phyloP scores from a whole-genome alignment of 495 filamentous ascomycete species.

The Chaetomium fimeti region DNA sequence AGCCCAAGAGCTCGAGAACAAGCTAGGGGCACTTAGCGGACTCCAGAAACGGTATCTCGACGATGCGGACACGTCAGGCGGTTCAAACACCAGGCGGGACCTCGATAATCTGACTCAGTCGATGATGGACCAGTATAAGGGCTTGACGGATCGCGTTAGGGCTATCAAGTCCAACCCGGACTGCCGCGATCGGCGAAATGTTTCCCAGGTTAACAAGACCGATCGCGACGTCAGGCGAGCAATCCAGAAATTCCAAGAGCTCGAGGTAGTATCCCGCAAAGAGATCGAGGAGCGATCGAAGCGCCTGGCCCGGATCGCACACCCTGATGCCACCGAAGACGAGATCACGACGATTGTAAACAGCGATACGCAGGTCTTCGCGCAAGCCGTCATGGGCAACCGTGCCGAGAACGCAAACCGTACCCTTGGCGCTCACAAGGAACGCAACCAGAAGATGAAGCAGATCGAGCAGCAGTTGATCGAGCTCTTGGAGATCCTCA shows the following conservation, averaged over 20 bases:
- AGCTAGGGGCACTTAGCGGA: constrained; percentile 57
- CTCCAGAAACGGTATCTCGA: constrained; percentile 59
- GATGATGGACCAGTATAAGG: constrained; percentile 77
- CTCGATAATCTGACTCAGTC: constrained; percentile 62
- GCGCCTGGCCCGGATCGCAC: constrained; percentile 85
- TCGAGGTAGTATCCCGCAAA: constrained; percentile 73
- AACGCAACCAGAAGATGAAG: constrained; percentile 83
- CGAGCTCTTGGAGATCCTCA: constrained; percentile 79
- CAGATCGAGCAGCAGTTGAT: constrained; percentile 87
- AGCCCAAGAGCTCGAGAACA: constrained; percentile 70
- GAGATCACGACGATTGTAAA: constrained; percentile 74
- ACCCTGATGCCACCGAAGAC: constrained; percentile 75
- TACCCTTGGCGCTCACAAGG: constrained; percentile 70
- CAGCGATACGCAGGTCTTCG: constrained; percentile 69
- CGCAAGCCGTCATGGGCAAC: constrained; percentile 74
- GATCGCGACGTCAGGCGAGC: constrained; percentile 75
- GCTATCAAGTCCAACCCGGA: constrained; percentile 76
- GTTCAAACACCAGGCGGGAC: constrained; percentile 52
- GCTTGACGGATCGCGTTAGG: constrained; percentile 70
- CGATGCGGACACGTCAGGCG: constrained; percentile 56
- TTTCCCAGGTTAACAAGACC: constrained; percentile 72
- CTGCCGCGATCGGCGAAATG: constrained; percentile 64
- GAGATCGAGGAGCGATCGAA: constrained; percentile 77
- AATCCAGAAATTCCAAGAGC: constrained; percentile 73
- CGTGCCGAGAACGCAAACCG: constrained; percentile 77